Evolutionary conservation across 1,284 basidiomycete genomes (phyloP).

Genomic region (Cutaneotrichosporon spelunceum): DNA sequence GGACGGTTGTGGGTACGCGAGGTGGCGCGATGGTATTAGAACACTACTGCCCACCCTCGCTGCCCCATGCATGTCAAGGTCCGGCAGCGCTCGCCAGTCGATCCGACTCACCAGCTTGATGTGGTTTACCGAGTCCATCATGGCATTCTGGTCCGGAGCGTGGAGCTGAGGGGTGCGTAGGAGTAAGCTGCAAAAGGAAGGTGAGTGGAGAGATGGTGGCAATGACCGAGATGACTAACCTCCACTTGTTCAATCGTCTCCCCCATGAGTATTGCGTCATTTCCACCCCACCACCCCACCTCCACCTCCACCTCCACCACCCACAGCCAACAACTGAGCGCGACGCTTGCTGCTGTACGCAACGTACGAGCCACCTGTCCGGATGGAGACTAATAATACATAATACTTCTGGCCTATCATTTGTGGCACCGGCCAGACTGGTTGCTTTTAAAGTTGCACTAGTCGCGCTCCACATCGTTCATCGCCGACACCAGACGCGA

Average conservation of each 20-base stretch:
- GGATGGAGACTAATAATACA: slow-evolving; percentile 2
- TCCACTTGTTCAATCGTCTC: neutral
- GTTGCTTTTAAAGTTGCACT: slow-evolving; percentile 1
- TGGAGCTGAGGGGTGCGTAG: neutral
- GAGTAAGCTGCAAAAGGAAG: too few species aligned
- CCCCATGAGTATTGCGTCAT: neutral
- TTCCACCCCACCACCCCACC: neutral
- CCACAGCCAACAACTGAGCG: too few species aligned
- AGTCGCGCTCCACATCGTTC: slow-evolving; percentile 48
- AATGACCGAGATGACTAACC: neutral
- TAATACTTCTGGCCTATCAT: neutral
- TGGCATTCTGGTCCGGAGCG: slow-evolving; percentile 9
- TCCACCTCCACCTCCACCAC: neutral
- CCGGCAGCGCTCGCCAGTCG: too few species aligned
- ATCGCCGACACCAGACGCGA: slow-evolving; percentile 48
- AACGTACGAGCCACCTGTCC: neutral
- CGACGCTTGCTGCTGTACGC: too few species aligned
- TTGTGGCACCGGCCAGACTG: neutral
- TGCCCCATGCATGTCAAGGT: too few species aligned
- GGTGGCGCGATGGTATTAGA: too few species aligned
- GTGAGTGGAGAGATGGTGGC: neutral
- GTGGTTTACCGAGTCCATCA: slow-evolving; percentile 35
- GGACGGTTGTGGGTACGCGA: too few species aligned
- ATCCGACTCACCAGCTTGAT: slow-evolving; percentile 27
- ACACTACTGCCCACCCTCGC: too few species aligned